Base-by-base conservation (phyloP, 2,329 filamentous ascomycete species). In the Fusarium lyarnte region DNA sequence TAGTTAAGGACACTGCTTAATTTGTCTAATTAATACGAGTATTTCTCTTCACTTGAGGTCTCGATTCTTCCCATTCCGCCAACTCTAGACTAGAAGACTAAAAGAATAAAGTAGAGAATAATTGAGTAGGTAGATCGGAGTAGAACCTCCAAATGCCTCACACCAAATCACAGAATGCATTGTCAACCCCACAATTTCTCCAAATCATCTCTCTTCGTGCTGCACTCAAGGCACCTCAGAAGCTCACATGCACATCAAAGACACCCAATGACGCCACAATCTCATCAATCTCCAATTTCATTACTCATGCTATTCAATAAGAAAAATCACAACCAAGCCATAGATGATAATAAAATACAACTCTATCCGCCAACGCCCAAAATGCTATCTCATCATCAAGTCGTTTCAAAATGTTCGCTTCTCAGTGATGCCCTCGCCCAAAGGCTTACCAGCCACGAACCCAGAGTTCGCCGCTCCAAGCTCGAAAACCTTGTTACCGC, bases 401-500 rank as follows among this genome's bases (percentile, higher is more conserved):
- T 39, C 41, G 25, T 63, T 29, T 52, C 36, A n/a, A 8, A 27
- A 52, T 8, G 78, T 81, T 77, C 87, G 83, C 84, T 87, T 90
- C 82, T 92, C 90, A 7, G 85, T 83, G 73, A 94, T 93, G 3
- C 86, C 80, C 79, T 85, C 79, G 8, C 88, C 89, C 4, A 84
- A 75, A 2, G 89, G 88, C 76, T 72, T 76, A 4, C 80, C 84
- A 6, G 79, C 79, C 1, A 88, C 83, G 66, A 91, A 89, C 4
- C 89, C 88, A 8, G 77, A 81, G 38, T 86, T 82, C 9, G 62
- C 75, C 0, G 85, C 88, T n/a, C 89, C 90, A 36, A 93, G 85
- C 70, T 89, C 87, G 80, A 92, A 97, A n/a, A 97, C 87, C 79
- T 88, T 91, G 72, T 84, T 85, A 0, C 95, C 95, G 11, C 94